Percentiles rank a stretch among this genome's conserved stretches.
These are phyloP conservation scores for Porcisia deanei DNA, from an alignment of 208 protist genomes.

Conservation along the genomic window DNA sequence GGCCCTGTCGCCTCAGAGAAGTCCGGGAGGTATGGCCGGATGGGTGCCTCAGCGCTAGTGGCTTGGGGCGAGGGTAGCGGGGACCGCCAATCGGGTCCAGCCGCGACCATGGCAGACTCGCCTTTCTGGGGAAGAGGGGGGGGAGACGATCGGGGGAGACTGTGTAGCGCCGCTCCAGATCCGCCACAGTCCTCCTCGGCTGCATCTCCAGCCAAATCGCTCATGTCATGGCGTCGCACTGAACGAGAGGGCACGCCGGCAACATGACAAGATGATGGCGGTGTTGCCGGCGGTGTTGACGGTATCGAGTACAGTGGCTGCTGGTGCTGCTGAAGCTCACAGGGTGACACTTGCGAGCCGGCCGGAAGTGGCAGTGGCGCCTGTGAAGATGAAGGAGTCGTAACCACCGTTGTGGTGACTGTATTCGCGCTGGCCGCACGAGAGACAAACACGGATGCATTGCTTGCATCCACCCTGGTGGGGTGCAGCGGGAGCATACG, in stretches of 20 bases:
- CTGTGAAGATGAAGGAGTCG: constrained; percentile 12
- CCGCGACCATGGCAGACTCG: background rate
- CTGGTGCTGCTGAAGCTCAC: constrained; percentile 6
- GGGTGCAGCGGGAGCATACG: constrained; percentile 43
- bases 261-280: background rate
- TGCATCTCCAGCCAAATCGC: background rate
- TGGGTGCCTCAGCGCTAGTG: background rate
- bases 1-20: constrained; percentile 1
- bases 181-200: background rate
- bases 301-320: background rate
- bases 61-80: background rate
- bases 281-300: constrained; percentile 1
- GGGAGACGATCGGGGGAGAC: background rate
- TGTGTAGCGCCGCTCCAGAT: background rate
- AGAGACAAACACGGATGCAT: background rate
- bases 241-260: background rate
- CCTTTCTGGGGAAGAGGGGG: background rate
- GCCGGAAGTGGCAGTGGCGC: background rate
- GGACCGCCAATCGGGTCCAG: constrained; percentile 4
- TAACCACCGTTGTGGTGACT: constrained; percentile 3
- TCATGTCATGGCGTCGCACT: background rate
- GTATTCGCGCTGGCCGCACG: constrained; percentile 19
- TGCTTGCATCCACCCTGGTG: constrained; percentile 18
- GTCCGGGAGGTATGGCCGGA: background rate
- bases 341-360: constrained; percentile 16